Percentiles rank a stretch among this genome's conserved stretches.
Evolutionary conservation across 306 rosid genomes (phyloP).

Genomic region (Quercus parvula): DNA sequence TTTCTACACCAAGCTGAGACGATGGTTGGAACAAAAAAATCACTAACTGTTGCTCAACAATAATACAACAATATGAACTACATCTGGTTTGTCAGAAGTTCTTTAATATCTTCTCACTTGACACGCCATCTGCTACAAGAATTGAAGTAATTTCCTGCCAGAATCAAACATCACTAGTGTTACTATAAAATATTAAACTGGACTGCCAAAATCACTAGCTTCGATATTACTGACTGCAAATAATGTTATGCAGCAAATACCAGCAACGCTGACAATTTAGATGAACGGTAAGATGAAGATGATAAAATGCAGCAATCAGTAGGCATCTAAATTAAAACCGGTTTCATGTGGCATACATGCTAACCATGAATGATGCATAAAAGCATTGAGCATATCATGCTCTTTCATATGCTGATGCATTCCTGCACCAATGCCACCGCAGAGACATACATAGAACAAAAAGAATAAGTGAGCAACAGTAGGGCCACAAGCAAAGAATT

Average conservation of each 20-base stretch:
- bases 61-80: constrained; percentile 50
- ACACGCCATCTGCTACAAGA: constrained; percentile 80
- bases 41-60: constrained; percentile 18
- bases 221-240: neutral
- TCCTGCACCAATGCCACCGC: no score
- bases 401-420: no score
- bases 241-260: neutral
- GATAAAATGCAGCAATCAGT: no score
- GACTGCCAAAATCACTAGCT: neutral
- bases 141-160: constrained; percentile 91
- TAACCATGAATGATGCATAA: no score
- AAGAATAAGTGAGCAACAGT: no score
- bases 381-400: no score
- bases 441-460: neutral
- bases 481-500: neutral
- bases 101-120: constrained; percentile 77
- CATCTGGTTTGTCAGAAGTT: constrained; percentile 54
- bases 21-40: constrained; percentile 39
- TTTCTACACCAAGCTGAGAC: constrained; percentile 43
- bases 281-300: no score
- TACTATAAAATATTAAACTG: neutral
- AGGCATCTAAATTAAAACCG: no score
- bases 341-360: no score
- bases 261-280: neutral
- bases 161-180: neutral